Percentiles rank a stretch among this genome's conserved stretches.
Evolutionary conservation across 2,329 filamentous ascomycete genomes (phyloP).

Genomic region (Blastomyces gilchristii): DNA sequence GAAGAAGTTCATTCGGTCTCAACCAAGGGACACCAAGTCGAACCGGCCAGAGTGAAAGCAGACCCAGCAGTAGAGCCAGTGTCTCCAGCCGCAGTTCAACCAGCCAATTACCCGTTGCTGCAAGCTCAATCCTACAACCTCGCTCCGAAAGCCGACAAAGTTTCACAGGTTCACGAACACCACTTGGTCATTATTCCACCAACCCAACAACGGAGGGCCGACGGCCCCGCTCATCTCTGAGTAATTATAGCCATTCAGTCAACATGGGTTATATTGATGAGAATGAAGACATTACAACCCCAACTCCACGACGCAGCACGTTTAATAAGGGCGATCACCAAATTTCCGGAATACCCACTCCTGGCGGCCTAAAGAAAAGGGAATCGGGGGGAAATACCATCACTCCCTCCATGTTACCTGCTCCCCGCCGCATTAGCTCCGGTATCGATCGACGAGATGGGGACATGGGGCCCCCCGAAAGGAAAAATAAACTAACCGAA

Average conservation of each 20-base stretch:
- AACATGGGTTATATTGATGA: conserved; percentile 50
- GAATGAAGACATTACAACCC: conserved; percentile 40
- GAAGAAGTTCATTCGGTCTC: conserved; percentile 41
- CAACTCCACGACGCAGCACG: conserved; percentile 32
- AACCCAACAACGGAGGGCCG: conserved; percentile 41
- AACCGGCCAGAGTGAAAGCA: conserved; percentile 41
- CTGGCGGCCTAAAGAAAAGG: conserved; percentile 41
- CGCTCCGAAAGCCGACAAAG: conserved; percentile 58
- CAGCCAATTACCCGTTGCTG: conserved; percentile 30
- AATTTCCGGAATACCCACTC: conserved; percentile 41
- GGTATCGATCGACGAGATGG: conserved; percentile 28
- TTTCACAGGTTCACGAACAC: conserved; percentile 50
- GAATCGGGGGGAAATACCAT: conserved; percentile 38
- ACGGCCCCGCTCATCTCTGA: conserved; percentile 61
- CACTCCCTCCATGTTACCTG: conserved; percentile 32
- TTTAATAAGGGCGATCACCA: conserved; percentile 31
- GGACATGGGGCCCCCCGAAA: conserved; percentile 40
- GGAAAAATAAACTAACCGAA: conserved; percentile 43
- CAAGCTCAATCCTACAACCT: conserved; percentile 27
- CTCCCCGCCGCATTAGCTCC: conserved; percentile 32
- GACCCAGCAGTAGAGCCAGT: conserved; percentile 65
- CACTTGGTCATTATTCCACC: conserved; percentile 47
- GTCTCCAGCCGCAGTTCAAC: conserved; percentile 37
- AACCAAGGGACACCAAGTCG: conserved; percentile 14
- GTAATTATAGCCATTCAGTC: conserved; percentile 49